Evolutionary conservation across 768 basidiomycete genomes (phyloP).

Genomic region (Trametes sanguinea): DNA sequence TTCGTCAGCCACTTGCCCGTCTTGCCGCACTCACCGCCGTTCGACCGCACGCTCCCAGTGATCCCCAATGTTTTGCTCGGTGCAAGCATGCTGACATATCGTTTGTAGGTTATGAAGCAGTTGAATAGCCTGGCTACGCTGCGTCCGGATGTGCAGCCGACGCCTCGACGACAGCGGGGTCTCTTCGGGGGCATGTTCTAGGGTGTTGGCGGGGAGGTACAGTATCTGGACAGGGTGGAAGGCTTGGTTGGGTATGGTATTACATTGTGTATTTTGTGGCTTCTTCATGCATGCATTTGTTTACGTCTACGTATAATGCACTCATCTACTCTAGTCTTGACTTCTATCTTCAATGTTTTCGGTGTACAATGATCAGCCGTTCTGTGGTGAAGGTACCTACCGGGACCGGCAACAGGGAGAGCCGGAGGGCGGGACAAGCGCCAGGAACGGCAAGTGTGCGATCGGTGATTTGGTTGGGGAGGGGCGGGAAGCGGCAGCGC

Average conservation of each 20-base stretch:
- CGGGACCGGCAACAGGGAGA: too few species aligned
- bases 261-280: slow-evolving; percentile 9
- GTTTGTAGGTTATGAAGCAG: slow-evolving; percentile 85
- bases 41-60: too few species aligned
- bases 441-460: too few species aligned
- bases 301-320: slow-evolving; percentile 1
- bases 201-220: not conserved
- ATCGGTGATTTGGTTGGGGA: too few species aligned
- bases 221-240: not conserved
- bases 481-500: too few species aligned
- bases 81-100: slow-evolving; percentile 10
- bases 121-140: slow-evolving; percentile 89
- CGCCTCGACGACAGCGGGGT: slow-evolving; percentile 72
- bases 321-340: slow-evolving; percentile 4
- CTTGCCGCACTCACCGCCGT: too few species aligned
- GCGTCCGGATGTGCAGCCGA: slow-evolving; percentile 77
- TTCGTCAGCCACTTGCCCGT: too few species aligned
- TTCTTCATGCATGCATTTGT: not conserved
- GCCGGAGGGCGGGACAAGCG: too few species aligned
- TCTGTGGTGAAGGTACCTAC: not conserved
- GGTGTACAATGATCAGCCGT: too few species aligned
- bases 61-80: not conserved
- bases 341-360: not conserved
- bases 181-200: slow-evolving; percentile 74
- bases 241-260: not conserved